These are phyloP conservation scores for Paracoccidioides lutzii DNA, from an alignment of 2,329 filamentous ascomycete genomes.

Conservation along the genomic window DNA sequence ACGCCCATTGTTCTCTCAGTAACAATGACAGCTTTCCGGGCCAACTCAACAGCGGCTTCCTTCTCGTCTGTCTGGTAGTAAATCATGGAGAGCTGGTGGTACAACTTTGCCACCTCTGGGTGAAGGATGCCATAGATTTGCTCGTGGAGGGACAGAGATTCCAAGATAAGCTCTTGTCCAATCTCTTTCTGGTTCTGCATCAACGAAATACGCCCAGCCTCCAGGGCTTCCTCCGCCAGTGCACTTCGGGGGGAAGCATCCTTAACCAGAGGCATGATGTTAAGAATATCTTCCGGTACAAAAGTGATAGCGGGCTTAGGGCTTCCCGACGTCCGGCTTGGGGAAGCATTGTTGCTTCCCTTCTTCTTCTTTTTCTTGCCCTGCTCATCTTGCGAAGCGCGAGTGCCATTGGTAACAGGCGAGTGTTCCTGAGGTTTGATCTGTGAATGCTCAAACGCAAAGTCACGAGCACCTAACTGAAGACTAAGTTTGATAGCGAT, in stretches of 20 bases:
- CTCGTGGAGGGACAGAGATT: slow-evolving; percentile 90
- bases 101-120: slow-evolving; percentile 87
- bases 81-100: slow-evolving; percentile 87
- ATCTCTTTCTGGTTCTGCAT: slow-evolving; percentile 91
- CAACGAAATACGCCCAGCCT: slow-evolving; percentile 92
- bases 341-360: slow-evolving; percentile 37
- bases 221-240: slow-evolving; percentile 86
- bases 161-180: slow-evolving; percentile 87
- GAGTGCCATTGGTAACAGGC: slow-evolving; percentile 27
- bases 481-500: slow-evolving; percentile 78
- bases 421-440: slow-evolving; percentile 21
- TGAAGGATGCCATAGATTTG: slow-evolving; percentile 98
- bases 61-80: slow-evolving; percentile 99
- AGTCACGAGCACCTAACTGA: slow-evolving; percentile 70
- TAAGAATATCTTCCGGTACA: slow-evolving; percentile 70
- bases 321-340: slow-evolving; percentile 31
- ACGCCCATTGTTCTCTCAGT: slow-evolving; percentile 87
- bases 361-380: slow-evolving; percentile 47
- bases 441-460: slow-evolving; percentile 47
- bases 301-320: slow-evolving; percentile 50
- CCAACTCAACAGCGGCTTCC: slow-evolving; percentile 84
- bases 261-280: slow-evolving; percentile 89
- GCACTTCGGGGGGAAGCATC: slow-evolving; percentile 83
- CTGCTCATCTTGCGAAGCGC: slow-evolving; percentile 25
- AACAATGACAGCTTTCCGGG: slow-evolving; percentile 91